Evolutionary conservation across 352 stramenopile species (phyloP), one percentile per base, ranked within the genome.

Genomic region (Phytophthora podocarpi): DNA sequence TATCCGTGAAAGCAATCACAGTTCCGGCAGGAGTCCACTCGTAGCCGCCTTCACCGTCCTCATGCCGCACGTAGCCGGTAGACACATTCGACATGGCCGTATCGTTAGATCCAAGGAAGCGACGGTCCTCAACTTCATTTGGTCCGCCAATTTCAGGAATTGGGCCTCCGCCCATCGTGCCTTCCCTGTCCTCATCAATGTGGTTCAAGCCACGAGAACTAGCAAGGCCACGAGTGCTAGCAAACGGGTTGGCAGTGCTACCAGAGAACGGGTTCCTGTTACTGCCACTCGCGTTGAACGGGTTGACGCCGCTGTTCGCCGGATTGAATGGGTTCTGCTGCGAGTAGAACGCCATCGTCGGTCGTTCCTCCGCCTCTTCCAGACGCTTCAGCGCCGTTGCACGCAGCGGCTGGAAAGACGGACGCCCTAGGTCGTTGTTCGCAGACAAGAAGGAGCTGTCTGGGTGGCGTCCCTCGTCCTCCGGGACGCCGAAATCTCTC

Each of bases 41-140:
- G 36, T 83, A 77, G 4, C 68, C 73, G 0, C 85, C 85, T 24
- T 81, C 73, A 6, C 67, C 85, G 18, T 90, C 78, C 6, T 84
- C 74, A 45, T 93, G 80, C 16, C 85, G 82, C 10, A 93, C 82
- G 45, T 93, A 93, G 4, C 85, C 85, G 1, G 85, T 93, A n/a
- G 85, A 93, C 7, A 93, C 67, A 4, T 71, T 90, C 0, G 85
- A 93, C 24, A 93, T 57, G 2, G 69, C 73, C 2, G 85, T 91
- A 51, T 81, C 72, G 60, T 91, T 93, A 20, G 78, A 61, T 6
- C 84, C 70, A 1, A 76, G 68, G 23, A 76, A 76, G 15, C 68
- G 68, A n/a, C 68, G 68, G n/a, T 73, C 59, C 0, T 76, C 63
- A 3, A 41, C 40, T n/a, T 12, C 35, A 12, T 26, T 28, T 31